Conservation (phyloP, 805 yeast genomes). For the Naumovozyma baii region DNA sequence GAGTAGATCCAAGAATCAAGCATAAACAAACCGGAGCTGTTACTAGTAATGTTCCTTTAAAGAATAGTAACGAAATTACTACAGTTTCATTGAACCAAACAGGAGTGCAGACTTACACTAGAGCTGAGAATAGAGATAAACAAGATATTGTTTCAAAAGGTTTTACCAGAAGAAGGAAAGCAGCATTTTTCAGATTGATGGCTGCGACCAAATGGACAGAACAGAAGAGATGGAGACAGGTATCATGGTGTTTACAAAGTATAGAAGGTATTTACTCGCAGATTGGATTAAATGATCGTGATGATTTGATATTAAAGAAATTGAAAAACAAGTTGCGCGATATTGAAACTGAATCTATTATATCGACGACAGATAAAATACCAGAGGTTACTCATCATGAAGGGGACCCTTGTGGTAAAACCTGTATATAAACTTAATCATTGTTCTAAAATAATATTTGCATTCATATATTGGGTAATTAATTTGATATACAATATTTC, state of each 20-base stretch:
- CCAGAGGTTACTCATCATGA: not conserved
- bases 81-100: not conserved
- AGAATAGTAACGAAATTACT: not conserved
- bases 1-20: conserved; percentile 33
- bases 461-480: too few species aligned
- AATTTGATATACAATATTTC: too few species aligned
- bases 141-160: conserved; percentile 38
- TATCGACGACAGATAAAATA: not conserved
- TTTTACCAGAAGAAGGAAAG: conserved; percentile 56
- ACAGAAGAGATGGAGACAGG: conserved; percentile 26
- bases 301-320: conserved; percentile 16
- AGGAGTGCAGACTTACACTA: not conserved
- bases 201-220: conserved; percentile 66
- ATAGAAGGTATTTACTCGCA: conserved; percentile 26
- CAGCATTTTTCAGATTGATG: conserved; percentile 65
- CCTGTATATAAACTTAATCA: not conserved
- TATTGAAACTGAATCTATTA: not conserved
- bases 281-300: conserved; percentile 12
- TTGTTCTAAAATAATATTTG: too few species aligned
- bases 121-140: not conserved
- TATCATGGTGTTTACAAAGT: conserved; percentile 25
- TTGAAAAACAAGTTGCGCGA: conserved; percentile 3
- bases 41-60: not conserved
- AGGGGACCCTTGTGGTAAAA: not conserved
- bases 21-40: conserved; percentile 18